A percentile compares a stretch with the other conserved stretches of the same genome.
Evolutionary conservation across 73 alveolate species (phyloP).

Genomic region (Paramecium sexaurelia): DNA sequence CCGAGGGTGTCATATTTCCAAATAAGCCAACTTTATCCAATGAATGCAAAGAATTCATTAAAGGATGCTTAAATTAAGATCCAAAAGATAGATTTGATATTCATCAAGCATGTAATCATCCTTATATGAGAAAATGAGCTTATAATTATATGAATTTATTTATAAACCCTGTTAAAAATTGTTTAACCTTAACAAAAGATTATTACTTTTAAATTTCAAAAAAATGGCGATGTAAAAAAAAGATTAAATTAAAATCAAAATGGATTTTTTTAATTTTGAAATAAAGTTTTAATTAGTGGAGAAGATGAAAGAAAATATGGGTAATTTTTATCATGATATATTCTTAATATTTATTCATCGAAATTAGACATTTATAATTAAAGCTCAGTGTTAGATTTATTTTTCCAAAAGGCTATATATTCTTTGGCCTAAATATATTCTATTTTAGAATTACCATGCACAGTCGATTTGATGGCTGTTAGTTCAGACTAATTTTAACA

Average conservation of each 20-base stretch:
- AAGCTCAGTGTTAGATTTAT: slow-evolving; percentile 33
- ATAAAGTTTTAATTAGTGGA: not conserved
- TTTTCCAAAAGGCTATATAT: slow-evolving; percentile 7
- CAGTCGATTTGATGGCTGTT: slow-evolving; percentile 35
- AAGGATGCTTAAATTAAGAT: slow-evolving; percentile 39
- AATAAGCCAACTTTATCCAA: slow-evolving; percentile 32
- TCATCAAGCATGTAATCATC: slow-evolving; percentile 47
- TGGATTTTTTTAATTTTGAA: not conserved
- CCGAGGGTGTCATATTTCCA: slow-evolving; percentile 46
- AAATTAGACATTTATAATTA: not conserved
- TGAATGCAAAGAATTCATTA: slow-evolving; percentile 45
- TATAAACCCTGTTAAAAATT: not conserved
- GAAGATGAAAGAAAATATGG: not conserved
- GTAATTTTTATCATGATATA: slow-evolving; percentile 17
- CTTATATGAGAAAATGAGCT: slow-evolving; percentile 39
- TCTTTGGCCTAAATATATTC: slow-evolving; percentile 9
- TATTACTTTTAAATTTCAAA: too few species aligned
- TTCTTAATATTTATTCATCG: slow-evolving; percentile 21
- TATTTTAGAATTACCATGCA: not conserved
- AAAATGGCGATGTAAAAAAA: too few species aligned
- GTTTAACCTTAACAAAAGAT: too few species aligned
- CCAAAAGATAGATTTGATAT: slow-evolving; percentile 56
- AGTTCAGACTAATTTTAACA: not conserved
- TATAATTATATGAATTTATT: not conserved
- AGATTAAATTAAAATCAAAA: not conserved